These are phyloP conservation scores for Endoconidiophora laricicola DNA, from an alignment of 2,329 filamentous ascomycete genomes.

Conservation along the genomic window DNA sequence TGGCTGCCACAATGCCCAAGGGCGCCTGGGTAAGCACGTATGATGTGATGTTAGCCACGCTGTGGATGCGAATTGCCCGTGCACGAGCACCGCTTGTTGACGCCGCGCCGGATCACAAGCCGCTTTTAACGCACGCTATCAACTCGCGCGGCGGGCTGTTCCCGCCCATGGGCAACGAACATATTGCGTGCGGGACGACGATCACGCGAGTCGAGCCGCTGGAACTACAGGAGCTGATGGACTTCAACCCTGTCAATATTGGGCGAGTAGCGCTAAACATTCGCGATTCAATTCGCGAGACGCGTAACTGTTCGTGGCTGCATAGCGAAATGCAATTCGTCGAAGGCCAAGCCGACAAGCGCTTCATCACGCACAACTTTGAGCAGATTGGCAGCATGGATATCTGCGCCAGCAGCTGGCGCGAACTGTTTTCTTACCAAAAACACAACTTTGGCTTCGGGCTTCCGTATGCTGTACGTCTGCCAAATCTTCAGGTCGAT, in stretches of 20 bases:
- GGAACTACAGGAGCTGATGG: not conserved
- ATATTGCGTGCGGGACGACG: slow-evolving; percentile 5
- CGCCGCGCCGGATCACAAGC: not conserved
- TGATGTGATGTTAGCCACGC: not conserved
- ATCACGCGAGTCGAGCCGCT: slow-evolving; percentile 4
- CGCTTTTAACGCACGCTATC: slow-evolving; percentile 1
- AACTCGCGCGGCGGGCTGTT: slow-evolving; percentile 2
- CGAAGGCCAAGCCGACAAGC: not conserved
- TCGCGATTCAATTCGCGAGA: slow-evolving; percentile 4
- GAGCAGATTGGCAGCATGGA: slow-evolving; percentile 2
- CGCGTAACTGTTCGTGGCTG: slow-evolving; percentile 6
- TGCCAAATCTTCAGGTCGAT: slow-evolving; percentile 1
- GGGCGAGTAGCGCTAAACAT: slow-evolving; percentile 3
- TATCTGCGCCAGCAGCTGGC: not conserved
- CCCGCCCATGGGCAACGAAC: slow-evolving; percentile 3
- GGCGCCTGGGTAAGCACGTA: slow-evolving; percentile 6
- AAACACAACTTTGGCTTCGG: slow-evolving; percentile 6
- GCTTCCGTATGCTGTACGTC: slow-evolving; percentile 3
- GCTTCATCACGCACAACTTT: not conserved
- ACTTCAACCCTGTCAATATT: slow-evolving; percentile 2
- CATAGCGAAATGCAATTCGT: slow-evolving; percentile 5
- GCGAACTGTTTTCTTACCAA: not conserved
- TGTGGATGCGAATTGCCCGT: slow-evolving; percentile 3
- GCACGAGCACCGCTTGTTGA: slow-evolving; percentile 1
- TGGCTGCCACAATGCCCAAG: not conserved